Evolutionary conservation across 345 rosid species (phyloP).

Genomic region (Salix brachista): DNA sequence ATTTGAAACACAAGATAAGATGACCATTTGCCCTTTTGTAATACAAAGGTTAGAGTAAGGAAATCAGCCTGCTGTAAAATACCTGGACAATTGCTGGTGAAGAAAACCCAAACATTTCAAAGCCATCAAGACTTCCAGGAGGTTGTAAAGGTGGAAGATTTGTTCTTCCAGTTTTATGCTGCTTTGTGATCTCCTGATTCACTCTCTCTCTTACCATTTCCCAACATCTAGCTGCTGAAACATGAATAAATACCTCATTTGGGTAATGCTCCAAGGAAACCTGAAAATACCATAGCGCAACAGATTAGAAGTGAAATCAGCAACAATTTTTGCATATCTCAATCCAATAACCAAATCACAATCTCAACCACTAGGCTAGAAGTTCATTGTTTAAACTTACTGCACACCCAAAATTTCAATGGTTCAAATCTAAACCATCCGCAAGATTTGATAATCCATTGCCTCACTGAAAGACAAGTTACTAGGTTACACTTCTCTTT

Average conservation of each 20-base stretch:
- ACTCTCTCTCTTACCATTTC: conserved; percentile 96
- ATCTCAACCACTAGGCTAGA: neutral
- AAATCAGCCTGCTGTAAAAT: conserved; percentile 8
- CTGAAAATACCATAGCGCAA: conserved; percentile 38
- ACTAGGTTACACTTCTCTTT: neutral
- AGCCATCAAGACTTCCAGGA: conserved; percentile 94
- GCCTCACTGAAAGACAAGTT: neutral
- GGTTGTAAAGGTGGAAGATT: conserved; percentile 93
- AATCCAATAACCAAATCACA: neutral
- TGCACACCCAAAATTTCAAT: neutral
- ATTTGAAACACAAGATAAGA: neutral
- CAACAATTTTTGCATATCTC: neutral
- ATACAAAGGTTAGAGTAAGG: neutral
- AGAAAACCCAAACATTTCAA: conserved; percentile 92
- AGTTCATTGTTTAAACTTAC: neutral
- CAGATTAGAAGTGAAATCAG: neutral
- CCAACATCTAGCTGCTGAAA: conserved; percentile 90
- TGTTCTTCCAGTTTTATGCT: conserved; percentile 65
- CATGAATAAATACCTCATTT: conserved; percentile 76
- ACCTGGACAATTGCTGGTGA: conserved; percentile 97
- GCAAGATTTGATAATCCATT: neutral
- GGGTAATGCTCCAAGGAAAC: conserved; percentile 74
- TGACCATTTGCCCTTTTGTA: neutral
- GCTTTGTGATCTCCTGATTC: conserved; percentile 85
- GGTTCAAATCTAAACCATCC: neutral